Base-by-base conservation (phyloP, 2,329 filamentous ascomycete species). In the Colletotrichum spinosum region DNA sequence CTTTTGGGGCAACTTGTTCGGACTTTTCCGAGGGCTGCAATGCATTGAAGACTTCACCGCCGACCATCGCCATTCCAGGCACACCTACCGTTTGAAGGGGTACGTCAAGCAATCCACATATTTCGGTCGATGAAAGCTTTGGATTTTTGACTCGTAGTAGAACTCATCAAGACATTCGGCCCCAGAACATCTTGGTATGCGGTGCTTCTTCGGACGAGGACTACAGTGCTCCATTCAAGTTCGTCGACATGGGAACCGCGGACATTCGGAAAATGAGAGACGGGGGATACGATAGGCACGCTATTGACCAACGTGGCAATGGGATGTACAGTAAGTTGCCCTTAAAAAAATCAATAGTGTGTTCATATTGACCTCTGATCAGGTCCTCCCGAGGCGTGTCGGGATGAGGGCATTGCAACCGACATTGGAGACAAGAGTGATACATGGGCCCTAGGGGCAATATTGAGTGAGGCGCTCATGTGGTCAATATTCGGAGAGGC, bases 321-420 rank as follows among this genome's bases (percentile, higher is more conserved):
- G 57, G 57, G 2, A 60, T 60, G 57, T 60, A 60, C 12, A 48
- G 57, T 60, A 54, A n/a, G 56, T 15, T 2, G 11, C 2, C 17
- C 17, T 17, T 17, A 17, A 17, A 17, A 17, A 17, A 17, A 17
- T 17, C 17, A 17, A 17, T 17, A 17, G 17, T 17, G 17, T 17
- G 17, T 17, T 17, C 17, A 17, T 3, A 17, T 17, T 17, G 48
- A 35, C 34, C 37, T 7, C 5, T 8, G 45, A n/a, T 10, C n/a
- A 60, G 56, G 56, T 6, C 34, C 49, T 1, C 56, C 56, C 2
- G 56, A 60, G 7, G 49, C 49, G 1, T n/a, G 8, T 10, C n/a
- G 56, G 17, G 56, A 60, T 35, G 11, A 53, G 1, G 33, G n/a
- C 5, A 2, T 8, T 2, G 12, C 34, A 3, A 38, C 7, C 0